Evolutionary conservation across 768 basidiomycete species (phyloP), one percentile per base, ranked within the genome.

Genomic region (Paxillus ammoniavirescens): DNA sequence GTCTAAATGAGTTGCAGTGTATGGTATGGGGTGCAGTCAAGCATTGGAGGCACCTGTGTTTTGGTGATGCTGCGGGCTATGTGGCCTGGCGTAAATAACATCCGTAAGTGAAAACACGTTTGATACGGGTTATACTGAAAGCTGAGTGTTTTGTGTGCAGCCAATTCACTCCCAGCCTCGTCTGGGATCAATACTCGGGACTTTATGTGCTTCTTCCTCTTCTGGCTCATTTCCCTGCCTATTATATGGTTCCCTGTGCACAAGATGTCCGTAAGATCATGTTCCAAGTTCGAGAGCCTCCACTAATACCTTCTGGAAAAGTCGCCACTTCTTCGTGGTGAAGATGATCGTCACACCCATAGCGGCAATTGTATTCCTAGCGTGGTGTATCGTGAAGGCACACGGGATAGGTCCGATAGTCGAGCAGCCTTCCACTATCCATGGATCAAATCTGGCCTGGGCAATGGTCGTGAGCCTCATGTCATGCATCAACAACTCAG

Each of bases 171-270:
- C 61, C 85, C 89, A n/a, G 77, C 74, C 21, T 85, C 83, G 12
- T 83, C 87, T 54, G 89, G 89, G 42, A 91, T 82, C 31, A 87
- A 77, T 51, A 85, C 86, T n/a, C 78, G 80, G 49, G 83, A 89
- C 71, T 89, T 86, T 60, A 72, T 90, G 73, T 83, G 82, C 59
- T 93, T 93, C 81, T 86, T 93, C 77, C 75, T 93, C 53, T 94
- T 92, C 76, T 93, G 89, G 86, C 72, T 91, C 26, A 77, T 90
- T 37, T 87, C 84, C 31, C 78, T 92, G 30, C 89, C 88, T 8
- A 83, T 85, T 15, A 85, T 91, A 60, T 91, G 86, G 86, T 86
- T 90, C 59, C 89, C 88, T 10, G 83, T 91, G 45, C 89, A 93
- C 73, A 79, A 86, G 63, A 86, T 90, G 86, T 87, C 67, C 53